Conservation (phyloP, 257 asterid genomes). For the Forsythia suspensa region DNA sequence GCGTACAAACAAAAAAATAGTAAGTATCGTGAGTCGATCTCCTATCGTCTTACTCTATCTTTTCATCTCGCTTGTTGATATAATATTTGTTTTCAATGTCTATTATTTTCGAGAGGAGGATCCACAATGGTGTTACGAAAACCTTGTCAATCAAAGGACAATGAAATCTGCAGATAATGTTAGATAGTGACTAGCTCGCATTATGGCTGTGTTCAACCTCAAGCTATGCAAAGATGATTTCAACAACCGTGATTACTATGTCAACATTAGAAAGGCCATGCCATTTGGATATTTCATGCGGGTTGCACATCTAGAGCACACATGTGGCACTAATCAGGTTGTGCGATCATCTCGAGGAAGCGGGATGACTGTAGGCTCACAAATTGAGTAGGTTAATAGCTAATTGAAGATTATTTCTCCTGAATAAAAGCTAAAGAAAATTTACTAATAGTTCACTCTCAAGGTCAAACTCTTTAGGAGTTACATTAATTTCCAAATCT, state of each 20-base stretch:
- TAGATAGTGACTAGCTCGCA: constrained; percentile 88
- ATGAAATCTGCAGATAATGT: constrained; percentile 95
- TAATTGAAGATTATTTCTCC: too few species aligned
- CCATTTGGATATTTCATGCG: constrained; percentile 99
- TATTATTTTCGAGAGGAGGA: constrained; percentile 71
- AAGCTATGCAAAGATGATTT: constrained; percentile 95
- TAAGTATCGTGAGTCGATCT: constrained; percentile 33
- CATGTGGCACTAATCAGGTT: too few species aligned
- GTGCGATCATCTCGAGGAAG: too few species aligned
- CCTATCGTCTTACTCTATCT: background rate
- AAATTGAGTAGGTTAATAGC: too few species aligned
- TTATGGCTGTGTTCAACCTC: constrained; percentile 85
- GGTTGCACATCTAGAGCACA: constrained; percentile 94
- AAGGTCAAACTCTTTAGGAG: too few species aligned
- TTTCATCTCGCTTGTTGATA: background rate
- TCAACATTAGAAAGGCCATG: constrained; percentile 96
- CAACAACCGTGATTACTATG: constrained; percentile 92
- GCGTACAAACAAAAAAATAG: constrained; percentile 96
- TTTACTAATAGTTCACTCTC: too few species aligned
- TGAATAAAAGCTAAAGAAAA: too few species aligned
- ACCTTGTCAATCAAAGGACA: constrained; percentile 76
- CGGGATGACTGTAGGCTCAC: too few species aligned
- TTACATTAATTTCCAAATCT: too few species aligned
- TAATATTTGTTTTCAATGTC: constrained; percentile 20
- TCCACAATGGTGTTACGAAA: constrained; percentile 90